Percentiles rank a stretch among this genome's conserved stretches.
Evolutionary conservation across 257 asterid genomes (phyloP).

Genomic region (Solanum acaule): DNA sequence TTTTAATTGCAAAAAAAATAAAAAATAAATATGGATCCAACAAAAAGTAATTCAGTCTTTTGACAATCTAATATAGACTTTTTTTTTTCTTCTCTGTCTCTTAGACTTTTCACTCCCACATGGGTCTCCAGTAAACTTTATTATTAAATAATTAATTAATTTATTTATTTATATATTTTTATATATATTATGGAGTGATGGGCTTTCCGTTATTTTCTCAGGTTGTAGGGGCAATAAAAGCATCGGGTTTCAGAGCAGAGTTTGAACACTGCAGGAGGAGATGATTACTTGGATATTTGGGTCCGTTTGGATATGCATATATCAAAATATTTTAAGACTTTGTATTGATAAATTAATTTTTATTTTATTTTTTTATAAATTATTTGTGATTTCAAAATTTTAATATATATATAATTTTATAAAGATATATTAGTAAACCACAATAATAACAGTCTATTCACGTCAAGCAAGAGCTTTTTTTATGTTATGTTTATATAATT

Average conservation of each 20-base stretch:
- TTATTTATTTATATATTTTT: too few relatives aligned
- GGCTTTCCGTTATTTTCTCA: background rate
- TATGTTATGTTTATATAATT: background rate
- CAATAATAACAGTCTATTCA: background rate
- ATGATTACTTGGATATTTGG: background rate
- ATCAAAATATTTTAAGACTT: background rate
- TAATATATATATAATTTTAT: too few relatives aligned
- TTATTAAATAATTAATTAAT: background rate
- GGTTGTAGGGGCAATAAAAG: background rate
- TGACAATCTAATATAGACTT: background rate
- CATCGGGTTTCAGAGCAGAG: background rate
- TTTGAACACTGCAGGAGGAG: background rate
- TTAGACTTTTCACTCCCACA: background rate
- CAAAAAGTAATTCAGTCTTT: background rate
- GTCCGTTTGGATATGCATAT: background rate
- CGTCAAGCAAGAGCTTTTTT: background rate
- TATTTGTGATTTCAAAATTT: too few relatives aligned
- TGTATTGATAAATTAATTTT: background rate
- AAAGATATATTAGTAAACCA: background rate
- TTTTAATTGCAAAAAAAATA: background rate
- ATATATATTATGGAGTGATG: background rate
- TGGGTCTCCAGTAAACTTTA: background rate
- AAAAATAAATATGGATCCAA: background rate
- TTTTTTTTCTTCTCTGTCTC: background rate
- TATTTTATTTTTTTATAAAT: too few relatives aligned